Base-by-base conservation (phyloP, 768 basidiomycete species). In the Leucocoprinus sp. region DNA sequence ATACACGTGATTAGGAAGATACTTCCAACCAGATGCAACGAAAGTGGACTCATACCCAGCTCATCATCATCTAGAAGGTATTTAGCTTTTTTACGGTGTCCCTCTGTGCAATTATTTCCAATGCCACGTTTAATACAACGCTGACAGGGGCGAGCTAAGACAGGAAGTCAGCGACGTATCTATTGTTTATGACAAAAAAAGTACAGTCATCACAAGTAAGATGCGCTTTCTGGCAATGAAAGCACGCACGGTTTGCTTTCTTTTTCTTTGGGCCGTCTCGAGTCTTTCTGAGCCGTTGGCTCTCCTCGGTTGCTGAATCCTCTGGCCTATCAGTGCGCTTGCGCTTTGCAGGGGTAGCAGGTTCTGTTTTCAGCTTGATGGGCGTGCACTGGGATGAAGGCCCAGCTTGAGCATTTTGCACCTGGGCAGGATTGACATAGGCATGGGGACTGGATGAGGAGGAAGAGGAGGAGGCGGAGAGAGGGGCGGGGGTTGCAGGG, bases 141-240 rank as follows among this genome's bases (percentile, higher is more conserved):
- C 53, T 90, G 88, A 66, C 96, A 99, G 21, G 96, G 96, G 43
- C 96, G 86, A 38, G 90, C 95, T 98, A 56, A 41, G 44, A 19
- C 38, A 43, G 49, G 31, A 33, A 40, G 27, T 56, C 50, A 49
- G 47, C 41, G 53, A 47, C 35, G 42, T 41, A 33, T 6, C 23
- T 23, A 39, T 27, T 5, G 26, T 35, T 27, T 9, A 29, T 21
- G 28, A 6, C 2, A n/a, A 31, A 7, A 15, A 37, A 39, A 55
- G 28, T 58, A 96, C 95, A 81, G 59, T 97, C 95, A 62, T 98
- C 93, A 62, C 95, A 98, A n/a, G 95, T 98, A 54, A 98, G 70
- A 64, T 98, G 95, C 2, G 93, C 92, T 63, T 92, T 95, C 66
- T 97, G 93, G 63, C 95, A 98, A 55, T 91, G 88, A 51, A 88